Percentiles rank a stretch among this genome's conserved stretches.
Evolutionary conservation across 495 filamentous ascomycete species (phyloP).

Genomic region (Tuber indicum): DNA sequence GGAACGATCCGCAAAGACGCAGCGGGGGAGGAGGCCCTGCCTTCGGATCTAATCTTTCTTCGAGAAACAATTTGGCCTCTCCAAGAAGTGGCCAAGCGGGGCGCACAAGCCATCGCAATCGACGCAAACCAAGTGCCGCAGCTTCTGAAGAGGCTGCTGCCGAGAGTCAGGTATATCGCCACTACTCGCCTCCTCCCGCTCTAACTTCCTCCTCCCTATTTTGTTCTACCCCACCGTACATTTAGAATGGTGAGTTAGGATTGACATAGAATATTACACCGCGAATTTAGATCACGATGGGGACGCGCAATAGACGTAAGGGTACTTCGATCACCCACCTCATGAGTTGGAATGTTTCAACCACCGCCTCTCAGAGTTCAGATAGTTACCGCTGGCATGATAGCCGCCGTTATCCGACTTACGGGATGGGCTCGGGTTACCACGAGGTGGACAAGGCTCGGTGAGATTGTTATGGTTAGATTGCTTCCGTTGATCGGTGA

Average conservation of each 20-base stretch:
- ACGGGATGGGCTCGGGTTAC: constrained; percentile 84
- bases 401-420: constrained; percentile 62
- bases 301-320: constrained; percentile 77
- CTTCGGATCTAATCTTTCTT: constrained; percentile 53
- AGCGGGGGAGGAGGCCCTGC: constrained; percentile 58
- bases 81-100: constrained; percentile 66
- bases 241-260: neutral
- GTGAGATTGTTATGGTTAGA: constrained; percentile 43
- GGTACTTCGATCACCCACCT: constrained; percentile 96
- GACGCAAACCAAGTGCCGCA: constrained; percentile 46
- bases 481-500: constrained; percentile 8
- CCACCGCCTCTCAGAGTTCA: constrained; percentile 56
- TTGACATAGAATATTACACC: neutral
- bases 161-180: constrained; percentile 14
- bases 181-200: constrained; percentile 7
- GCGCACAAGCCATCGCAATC: constrained; percentile 65
- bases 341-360: constrained; percentile 81
- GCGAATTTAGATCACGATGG: constrained; percentile 60
- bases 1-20: constrained; percentile 57
- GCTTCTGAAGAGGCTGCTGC: constrained; percentile 13
- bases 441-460: constrained; percentile 87
- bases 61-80: constrained; percentile 49
- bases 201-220: constrained; percentile 32
- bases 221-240: constrained; percentile 4
- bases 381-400: constrained; percentile 49